Base-by-base conservation (phyloP, 2,329 filamentous ascomycete genomes). In the Waltergamsia citrina region DNA sequence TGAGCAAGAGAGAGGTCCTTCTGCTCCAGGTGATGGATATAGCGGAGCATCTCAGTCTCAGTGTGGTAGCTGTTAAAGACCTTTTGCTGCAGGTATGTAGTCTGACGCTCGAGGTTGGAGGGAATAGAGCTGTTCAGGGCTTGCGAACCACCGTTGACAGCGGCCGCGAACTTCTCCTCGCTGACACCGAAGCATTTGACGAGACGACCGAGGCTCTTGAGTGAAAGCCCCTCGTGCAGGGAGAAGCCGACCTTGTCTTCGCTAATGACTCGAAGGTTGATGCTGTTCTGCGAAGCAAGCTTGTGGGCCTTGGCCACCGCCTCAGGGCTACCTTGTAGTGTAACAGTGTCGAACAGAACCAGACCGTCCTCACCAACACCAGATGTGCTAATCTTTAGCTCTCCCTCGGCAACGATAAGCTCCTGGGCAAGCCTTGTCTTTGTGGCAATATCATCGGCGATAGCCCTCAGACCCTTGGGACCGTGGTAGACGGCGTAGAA, bases 1-100 rank as follows among this genome's bases (percentile, higher is more conserved):
- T 96, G 90, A 3, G 88, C 85, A 5, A 95, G 70, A 2, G 90
- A 95, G 11, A 96, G 65, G 53, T 96, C 90, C 65, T 94, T 95
- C 33, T 87, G 94, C 55, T 94, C 83, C 5, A 96, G 69, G 53
- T 94, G 85, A 53, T 90, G 72, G 48, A 96, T 94, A 62, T 96
- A 96, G 28, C 90, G 81, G 33, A 96, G 68, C 47, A 96, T 74
- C 59, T 95, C 86, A 1, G 90, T 95, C 62, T 96, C 90, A 3
- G 87, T 94, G 60, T 94, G 90, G 56, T 96, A 79, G 2, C 79
- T 80, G 66, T 95, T 95, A 73, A 95, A 96, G 18, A 94, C 85
- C 1, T 86, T 85, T 54, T 96, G 88, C 0, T 84, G 88, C 42
- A 96, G 65, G 59, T 82, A 95, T 11, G 68, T 49, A 1, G 84